These are phyloP conservation scores for Chalciporus piperatoides DNA, from an alignment of 1,284 basidiomycete species.

Conservation along the genomic window DNA sequence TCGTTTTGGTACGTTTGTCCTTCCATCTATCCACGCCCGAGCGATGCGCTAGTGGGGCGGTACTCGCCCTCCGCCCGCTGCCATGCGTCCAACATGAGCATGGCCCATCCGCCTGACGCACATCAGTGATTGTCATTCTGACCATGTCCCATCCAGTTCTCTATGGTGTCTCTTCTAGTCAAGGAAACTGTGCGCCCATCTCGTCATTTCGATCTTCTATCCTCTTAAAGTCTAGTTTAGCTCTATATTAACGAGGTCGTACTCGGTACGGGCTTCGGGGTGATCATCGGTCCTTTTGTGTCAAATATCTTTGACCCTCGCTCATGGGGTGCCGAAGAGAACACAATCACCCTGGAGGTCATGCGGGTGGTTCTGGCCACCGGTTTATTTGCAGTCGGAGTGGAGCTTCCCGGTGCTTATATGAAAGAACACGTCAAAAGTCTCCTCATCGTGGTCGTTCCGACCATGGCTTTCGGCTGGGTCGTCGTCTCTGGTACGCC, in stretches of 20 bases:
- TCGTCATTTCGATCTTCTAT: not conserved
- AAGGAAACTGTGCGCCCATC: conserved; percentile 62
- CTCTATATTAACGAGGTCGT: conserved; percentile 92
- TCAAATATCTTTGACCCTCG: conserved; percentile 78
- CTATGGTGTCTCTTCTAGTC: conserved; percentile 75
- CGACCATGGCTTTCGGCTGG: conserved; percentile 80
- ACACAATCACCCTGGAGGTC: conserved; percentile 74
- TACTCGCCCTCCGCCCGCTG: not conserved
- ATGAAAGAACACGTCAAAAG: conserved; percentile 59
- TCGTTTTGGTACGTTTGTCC: conserved; percentile 49
- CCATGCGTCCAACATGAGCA: not conserved
- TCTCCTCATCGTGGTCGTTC: conserved; percentile 63
- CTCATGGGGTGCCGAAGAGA: conserved; percentile 58
- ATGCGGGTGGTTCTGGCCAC: conserved; percentile 68
- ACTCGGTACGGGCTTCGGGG: conserved; percentile 78
- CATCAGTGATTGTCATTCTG: not conserved
- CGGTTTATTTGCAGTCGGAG: conserved; percentile 70
- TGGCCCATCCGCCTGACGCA: not conserved
- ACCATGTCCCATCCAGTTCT: conserved; percentile 51
- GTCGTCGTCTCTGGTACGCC: conserved; percentile 55
- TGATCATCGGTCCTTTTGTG: conserved; percentile 72
- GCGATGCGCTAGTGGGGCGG: not conserved
- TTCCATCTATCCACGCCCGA: not conserved
- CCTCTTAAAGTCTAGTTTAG: conserved; percentile 29
- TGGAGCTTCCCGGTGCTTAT: conserved; percentile 67